phyloP scores from a whole-genome alignment of 305 asterid species.

The Fraxinus dipetala region DNA sequence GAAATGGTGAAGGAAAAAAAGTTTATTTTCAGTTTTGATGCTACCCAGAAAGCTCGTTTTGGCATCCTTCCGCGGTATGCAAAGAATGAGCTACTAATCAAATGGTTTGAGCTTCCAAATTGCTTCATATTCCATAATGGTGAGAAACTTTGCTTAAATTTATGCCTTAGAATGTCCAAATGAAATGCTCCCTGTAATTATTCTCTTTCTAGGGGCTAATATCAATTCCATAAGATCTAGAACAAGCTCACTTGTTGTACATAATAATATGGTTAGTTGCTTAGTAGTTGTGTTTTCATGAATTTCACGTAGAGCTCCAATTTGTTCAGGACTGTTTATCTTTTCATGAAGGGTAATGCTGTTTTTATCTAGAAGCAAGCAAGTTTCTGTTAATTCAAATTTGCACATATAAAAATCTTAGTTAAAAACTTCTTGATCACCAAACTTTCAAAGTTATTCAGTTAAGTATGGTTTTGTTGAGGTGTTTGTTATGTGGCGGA shows the following conservation, averaged over 20 bases:
- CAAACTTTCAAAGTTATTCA: not conserved
- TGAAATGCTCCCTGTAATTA: conserved; percentile 1
- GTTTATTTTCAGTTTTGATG: conserved; percentile 61
- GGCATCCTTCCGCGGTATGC: conserved; percentile 93
- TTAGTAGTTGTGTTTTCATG: not conserved
- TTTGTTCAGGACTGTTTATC: conserved; percentile 5
- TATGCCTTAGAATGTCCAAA: conserved; percentile 21
- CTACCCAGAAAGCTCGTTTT: conserved; percentile 84
- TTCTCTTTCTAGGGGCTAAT: not conserved
- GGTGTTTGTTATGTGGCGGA: not conserved
- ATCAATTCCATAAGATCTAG: not conserved
- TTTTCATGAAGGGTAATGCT: not conserved
- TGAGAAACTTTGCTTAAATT: conserved; percentile 33
- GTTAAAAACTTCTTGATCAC: not conserved
- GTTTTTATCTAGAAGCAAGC: not conserved
- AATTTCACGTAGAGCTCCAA: conserved; percentile 7
- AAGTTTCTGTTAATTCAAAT: not conserved
- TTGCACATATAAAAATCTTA: not conserved
- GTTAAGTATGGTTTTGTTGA: not conserved
- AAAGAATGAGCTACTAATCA: conserved; percentile 66
- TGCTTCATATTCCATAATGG: conserved; percentile 97
- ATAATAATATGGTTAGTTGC: not conserved
- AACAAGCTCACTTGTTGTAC: not conserved
- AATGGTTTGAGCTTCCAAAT: conserved; percentile 97
- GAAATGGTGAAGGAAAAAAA: conserved; percentile 90